phyloP scores from a whole-genome alignment of 108 stramenopile species.

The Cyclotella sp. region DNA sequence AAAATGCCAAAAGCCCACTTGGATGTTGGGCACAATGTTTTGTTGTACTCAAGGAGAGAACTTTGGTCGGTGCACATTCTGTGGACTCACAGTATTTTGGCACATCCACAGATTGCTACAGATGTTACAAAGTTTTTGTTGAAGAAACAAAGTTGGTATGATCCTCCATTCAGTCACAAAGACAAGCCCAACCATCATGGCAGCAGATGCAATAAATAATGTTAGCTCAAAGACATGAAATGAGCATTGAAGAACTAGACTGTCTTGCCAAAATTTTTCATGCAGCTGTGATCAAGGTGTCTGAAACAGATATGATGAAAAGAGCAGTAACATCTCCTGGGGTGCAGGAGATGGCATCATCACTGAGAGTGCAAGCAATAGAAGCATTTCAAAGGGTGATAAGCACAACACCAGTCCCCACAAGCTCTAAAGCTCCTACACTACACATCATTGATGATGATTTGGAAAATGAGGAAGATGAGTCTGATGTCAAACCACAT shows the following conservation, averaged over 20 bases:
- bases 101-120: neutral
- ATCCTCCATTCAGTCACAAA: neutral
- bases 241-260: neutral
- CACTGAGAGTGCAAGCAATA: neutral
- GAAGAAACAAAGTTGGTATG: neutral
- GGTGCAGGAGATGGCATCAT: neutral
- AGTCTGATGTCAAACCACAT: too few relatives aligned
- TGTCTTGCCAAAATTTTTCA: neutral
- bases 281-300: neutral
- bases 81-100: neutral
- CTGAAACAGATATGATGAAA: neutral
- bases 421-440: too few relatives aligned
- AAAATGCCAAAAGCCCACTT: neutral
- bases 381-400: too few relatives aligned
- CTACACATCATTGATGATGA: too few relatives aligned
- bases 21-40: neutral
- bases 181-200: neutral
- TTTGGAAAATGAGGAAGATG: too few relatives aligned
- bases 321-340: too few relatives aligned
- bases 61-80: neutral
- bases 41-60: neutral
- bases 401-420: too few relatives aligned
- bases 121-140: neutral
- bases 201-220: neutral
- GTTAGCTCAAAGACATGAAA: neutral